These are phyloP conservation scores for Eucalyptus grandis DNA, from an alignment of 345 rosid species.

Conservation along the genomic window DNA sequence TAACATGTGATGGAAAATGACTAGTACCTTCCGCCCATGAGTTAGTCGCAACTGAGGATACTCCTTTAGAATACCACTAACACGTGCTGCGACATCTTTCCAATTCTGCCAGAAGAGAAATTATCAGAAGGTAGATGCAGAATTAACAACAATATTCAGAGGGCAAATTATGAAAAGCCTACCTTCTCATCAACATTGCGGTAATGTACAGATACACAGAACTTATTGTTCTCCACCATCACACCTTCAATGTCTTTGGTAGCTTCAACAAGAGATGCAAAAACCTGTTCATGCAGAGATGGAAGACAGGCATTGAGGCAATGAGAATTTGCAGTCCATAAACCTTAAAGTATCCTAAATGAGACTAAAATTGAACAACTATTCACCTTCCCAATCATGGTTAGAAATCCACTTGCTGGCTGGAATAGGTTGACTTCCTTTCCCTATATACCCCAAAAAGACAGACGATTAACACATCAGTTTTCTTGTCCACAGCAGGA, in stretches of 20 bases:
- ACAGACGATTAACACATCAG: background rate
- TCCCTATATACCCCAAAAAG: conserved; percentile 2
- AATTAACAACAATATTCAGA: background rate
- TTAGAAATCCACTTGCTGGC: conserved; percentile 39
- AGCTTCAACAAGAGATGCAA: conserved; percentile 37
- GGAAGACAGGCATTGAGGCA: background rate
- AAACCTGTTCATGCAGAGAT: conserved; percentile 32
- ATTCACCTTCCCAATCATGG: conserved; percentile 26
- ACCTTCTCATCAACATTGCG: conserved; percentile 87
- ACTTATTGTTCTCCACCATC: conserved; percentile 77
- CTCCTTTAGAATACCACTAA: background rate
- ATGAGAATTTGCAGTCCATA: background rate
- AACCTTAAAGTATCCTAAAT: background rate
- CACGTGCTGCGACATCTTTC: conserved; percentile 3
- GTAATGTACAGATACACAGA: conserved; percentile 91
- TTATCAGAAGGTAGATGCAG: background rate
- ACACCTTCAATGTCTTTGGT: conserved; percentile 66
- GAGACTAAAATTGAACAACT: background rate
- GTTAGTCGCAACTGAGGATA: conserved; percentile 5
- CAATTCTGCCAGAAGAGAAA: conserved; percentile 31
- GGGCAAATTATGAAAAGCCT: background rate
- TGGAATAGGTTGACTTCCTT: conserved; percentile 33
- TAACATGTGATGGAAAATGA: background rate
- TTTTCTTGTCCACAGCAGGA: background rate
- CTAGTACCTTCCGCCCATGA: conserved; percentile 6